These are phyloP conservation scores for Sclerotinia nivalis DNA, from an alignment of 2,329 filamentous ascomycete genomes.

Conservation along the genomic window DNA sequence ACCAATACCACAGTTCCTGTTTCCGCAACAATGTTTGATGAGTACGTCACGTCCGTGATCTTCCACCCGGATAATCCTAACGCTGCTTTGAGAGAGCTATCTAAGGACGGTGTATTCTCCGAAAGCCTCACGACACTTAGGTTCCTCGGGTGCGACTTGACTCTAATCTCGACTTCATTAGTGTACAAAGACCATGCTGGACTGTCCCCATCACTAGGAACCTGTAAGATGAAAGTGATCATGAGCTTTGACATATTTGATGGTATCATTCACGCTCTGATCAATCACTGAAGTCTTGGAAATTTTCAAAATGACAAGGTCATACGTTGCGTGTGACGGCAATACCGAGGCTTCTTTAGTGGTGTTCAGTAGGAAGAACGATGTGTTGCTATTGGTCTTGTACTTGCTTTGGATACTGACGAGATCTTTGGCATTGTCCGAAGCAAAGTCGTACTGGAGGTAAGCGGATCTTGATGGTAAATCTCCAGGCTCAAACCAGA, in stretches of 20 bases:
- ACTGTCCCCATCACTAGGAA: background rate
- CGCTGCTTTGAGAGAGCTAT: background rate
- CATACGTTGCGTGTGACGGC: background rate
- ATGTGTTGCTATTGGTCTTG: conserved; percentile 20
- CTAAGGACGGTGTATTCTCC: background rate
- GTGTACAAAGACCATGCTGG: background rate
- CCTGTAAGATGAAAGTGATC: background rate
- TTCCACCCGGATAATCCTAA: background rate
- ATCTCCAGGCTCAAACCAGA: conserved; percentile 37
- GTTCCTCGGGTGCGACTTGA: background rate
- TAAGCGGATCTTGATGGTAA: background rate
- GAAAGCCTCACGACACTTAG: background rate
- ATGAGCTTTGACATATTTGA: background rate
- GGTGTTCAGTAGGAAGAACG: background rate
- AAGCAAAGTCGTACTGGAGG: conserved; percentile 17
- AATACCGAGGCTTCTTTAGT: background rate
- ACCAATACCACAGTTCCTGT: conserved; percentile 21
- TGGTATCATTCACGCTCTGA: background rate
- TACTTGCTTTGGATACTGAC: conserved; percentile 10
- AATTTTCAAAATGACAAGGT: background rate
- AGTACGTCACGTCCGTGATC: background rate
- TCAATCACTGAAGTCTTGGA: background rate
- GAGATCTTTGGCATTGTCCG: conserved; percentile 4
- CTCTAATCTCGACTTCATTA: background rate
- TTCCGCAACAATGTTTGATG: background rate